phyloP scores from a whole-genome alignment of 2,329 filamentous ascomycete species.

The Pleomassaria siparia region DNA sequence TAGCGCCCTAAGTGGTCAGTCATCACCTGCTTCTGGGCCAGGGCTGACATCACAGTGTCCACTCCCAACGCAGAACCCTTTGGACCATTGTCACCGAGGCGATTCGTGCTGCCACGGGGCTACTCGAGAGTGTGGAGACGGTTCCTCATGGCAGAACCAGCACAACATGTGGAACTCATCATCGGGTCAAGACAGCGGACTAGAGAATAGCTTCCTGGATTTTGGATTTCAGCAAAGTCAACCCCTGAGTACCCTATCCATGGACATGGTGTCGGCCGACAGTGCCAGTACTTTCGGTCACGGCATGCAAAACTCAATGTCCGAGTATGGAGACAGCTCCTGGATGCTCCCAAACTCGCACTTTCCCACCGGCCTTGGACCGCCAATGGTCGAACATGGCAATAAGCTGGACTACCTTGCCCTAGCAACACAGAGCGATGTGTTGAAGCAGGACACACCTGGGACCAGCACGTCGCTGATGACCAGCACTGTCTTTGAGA shows the following conservation, averaged over 20 bases:
- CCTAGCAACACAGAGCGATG: constrained; percentile 29
- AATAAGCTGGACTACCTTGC: constrained; percentile 35
- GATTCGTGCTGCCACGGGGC: constrained; percentile 36
- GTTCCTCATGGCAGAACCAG: constrained; percentile 25
- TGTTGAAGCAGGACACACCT: constrained; percentile 19
- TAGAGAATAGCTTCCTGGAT: constrained; percentile 23
- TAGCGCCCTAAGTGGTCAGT: constrained; percentile 29
- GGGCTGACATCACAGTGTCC: constrained; percentile 21
- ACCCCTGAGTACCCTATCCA: constrained; percentile 22
- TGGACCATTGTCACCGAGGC: constrained; percentile 39
- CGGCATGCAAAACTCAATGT: constrained; percentile 17
- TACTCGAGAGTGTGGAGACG: constrained; percentile 31
- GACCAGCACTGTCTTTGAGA: constrained; percentile 5
- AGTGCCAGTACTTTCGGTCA: constrained; percentile 15
- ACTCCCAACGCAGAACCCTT: constrained; percentile 31
- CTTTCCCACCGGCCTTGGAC: constrained; percentile 20
- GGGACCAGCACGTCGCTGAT: constrained; percentile 11
- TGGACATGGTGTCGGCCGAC: constrained; percentile 14
- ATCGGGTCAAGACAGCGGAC: constrained; percentile 26
- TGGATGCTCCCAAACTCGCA: constrained; percentile 35
- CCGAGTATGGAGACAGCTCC: constrained; percentile 22
- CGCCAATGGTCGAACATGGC: constrained; percentile 12
- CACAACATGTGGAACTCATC: constrained; percentile 32
- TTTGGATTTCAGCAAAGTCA: constrained; percentile 19
- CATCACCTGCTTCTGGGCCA: constrained; percentile 26